Evolutionary conservation across 2,329 filamentous ascomycete genomes (phyloP), one percentile per base, ranked within the genome.

Genomic region (Ophiocordyceps polyrhachis-furcata): DNA sequence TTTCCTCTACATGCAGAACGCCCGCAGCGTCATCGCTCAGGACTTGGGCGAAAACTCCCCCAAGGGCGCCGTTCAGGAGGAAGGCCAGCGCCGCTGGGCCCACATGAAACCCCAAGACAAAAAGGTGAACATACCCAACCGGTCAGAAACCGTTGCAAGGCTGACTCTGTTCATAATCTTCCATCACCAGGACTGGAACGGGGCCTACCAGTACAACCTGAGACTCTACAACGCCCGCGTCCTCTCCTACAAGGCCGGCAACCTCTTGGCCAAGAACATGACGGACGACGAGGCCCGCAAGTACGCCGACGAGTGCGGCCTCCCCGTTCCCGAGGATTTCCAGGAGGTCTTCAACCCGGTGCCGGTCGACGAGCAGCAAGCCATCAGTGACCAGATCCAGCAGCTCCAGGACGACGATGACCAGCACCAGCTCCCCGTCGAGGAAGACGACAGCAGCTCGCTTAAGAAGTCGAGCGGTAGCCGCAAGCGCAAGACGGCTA

Each of bases 1-100:
- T 69, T 94, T 96, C 70, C 69, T 95, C 49, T 96, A 87, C 69
- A 86, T 93, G 71, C 83, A 93, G 62, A 81, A 83, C 51, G 86
- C 86, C 51, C 83, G 91, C 43, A 74, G 79, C 44, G 81, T 84
- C 58, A 91, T 96, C 53, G 81, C 83, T 46, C 71, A 70, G 31
- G 86, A 93, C 53, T 73, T 93, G 12, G 83, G 82, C 20, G 59
- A 75, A n/a, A 72, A 77, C 48, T 78, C 80, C 8, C 81, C 82
- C 60, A 88, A 89, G 59, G 86, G 86, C 56, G 85, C 88, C 47
- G 83, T 96, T 43, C 82, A 87, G 58, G 78, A 84, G 48, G 87
- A 94, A 63, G 85, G 87, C 38, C 88, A 86, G 57, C 78, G 79
- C 54, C 76, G 88, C 55, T 95, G 89, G 89, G 74, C 79, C 49